phyloP scores from a whole-genome alignment of 2,329 filamentous ascomycete genomes.

The Aspergillus ochraceus region DNA sequence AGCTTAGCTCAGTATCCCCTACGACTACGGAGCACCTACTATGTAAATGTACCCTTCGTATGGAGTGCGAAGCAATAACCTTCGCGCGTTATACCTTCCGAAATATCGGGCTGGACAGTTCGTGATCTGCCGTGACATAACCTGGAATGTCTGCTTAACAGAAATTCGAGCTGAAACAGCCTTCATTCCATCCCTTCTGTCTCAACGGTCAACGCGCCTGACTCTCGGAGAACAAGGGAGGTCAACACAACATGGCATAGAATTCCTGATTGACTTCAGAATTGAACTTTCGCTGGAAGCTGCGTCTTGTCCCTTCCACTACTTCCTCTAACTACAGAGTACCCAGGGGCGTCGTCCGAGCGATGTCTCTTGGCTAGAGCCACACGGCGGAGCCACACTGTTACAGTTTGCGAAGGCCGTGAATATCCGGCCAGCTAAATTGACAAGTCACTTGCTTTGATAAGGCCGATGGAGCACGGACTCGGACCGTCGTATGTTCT shows the following conservation, averaged over 20 bases:
- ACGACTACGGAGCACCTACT: background rate
- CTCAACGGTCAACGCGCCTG: conserved; percentile 15
- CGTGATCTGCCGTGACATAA: conserved; percentile 7
- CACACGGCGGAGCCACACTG: background rate
- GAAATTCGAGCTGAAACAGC: conserved; percentile 7
- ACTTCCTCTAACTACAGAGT: no score
- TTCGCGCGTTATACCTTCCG: background rate
- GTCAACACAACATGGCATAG: background rate
- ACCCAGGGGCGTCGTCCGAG: background rate
- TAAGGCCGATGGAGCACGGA: background rate
- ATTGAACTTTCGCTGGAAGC: background rate
- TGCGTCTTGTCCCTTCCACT: background rate
- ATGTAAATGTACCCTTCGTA: no score
- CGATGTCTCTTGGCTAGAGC: background rate
- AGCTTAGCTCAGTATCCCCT: no score
- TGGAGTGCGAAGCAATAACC: background rate
- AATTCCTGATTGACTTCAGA: background rate
- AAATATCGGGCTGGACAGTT: background rate
- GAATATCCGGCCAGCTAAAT: background rate
- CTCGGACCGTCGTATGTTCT: background rate
- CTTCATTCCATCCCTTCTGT: conserved; percentile 16
- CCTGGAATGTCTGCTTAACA: conserved; percentile 1
- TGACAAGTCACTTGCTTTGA: background rate
- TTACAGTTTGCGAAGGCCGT: background rate
- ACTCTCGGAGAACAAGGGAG: background rate